Evolutionary conservation across 2,329 filamentous ascomycete species (phyloP).

Genomic region (Diaporthe nobilis): DNA sequence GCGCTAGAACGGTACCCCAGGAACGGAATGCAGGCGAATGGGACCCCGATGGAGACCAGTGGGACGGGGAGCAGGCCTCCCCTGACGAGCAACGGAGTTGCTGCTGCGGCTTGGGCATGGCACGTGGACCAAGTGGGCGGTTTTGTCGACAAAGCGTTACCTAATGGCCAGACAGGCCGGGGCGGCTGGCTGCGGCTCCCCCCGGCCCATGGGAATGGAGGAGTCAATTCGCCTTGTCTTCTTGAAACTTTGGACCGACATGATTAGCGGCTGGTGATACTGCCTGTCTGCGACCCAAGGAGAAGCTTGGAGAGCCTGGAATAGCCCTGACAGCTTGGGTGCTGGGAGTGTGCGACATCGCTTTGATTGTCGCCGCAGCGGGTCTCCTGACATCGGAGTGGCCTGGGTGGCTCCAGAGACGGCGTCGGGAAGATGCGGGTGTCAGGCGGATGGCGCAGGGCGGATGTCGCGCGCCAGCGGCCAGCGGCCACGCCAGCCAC

Average conservation of each 20-base stretch:
- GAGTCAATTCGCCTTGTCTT: not conserved
- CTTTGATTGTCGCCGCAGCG: conserved; percentile 21
- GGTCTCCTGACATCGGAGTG: conserved; percentile 40
- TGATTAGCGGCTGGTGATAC: not conserved
- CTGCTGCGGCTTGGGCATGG: conserved; percentile 12
- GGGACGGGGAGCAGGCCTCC: conserved; percentile 28
- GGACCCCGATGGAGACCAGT: conserved; percentile 19
- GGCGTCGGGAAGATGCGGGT: conserved; percentile 27
- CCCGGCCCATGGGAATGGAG: not conserved
- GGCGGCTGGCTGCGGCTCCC: conserved; percentile 33
- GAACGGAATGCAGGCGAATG: conserved; percentile 28
- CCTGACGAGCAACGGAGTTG: conserved; percentile 25
- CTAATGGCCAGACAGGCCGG: conserved; percentile 31
- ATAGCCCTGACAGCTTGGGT: not conserved
- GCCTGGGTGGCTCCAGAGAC: conserved; percentile 6
- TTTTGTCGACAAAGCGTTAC: conserved; percentile 41
- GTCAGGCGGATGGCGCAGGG: not conserved
- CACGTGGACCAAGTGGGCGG: conserved; percentile 17
- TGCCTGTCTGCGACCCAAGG: not conserved
- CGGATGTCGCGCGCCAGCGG: not conserved
- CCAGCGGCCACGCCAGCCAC: conserved; percentile 13
- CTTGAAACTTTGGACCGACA: conserved; percentile 21
- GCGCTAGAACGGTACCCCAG: conserved; percentile 36
- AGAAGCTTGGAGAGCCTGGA: conserved; percentile 13
- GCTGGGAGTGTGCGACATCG: not conserved